Evolutionary conservation across 768 basidiomycete species (phyloP).

Genomic region (Leccinum barrowsii): DNA sequence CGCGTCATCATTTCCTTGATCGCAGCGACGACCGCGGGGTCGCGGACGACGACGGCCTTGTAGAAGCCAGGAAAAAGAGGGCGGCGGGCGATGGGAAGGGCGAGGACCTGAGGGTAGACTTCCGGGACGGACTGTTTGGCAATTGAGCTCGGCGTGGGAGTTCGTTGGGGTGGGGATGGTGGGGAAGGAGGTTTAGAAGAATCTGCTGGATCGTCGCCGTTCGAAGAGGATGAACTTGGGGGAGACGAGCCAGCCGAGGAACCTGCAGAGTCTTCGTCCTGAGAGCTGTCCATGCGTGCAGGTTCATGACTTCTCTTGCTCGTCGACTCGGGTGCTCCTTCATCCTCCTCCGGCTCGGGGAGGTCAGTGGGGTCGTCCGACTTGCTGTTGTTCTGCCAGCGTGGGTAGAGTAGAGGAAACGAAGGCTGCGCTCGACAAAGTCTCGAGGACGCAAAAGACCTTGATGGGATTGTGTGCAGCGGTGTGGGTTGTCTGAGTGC

Average conservation of each 20-base stretch:
- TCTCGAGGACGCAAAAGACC: conserved; percentile 28
- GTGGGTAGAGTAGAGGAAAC: conserved; percentile 31
- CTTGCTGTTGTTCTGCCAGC: conserved; percentile 37
- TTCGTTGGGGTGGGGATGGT: conserved; percentile 36
- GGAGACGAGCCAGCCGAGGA: conserved; percentile 33
- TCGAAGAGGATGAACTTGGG: conserved; percentile 30
- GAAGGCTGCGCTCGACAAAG: conserved; percentile 28
- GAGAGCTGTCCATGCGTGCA: conserved; percentile 22
- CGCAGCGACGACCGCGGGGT: conserved; percentile 86
- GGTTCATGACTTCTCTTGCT: conserved; percentile 14
- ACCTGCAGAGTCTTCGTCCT: conserved; percentile 32
- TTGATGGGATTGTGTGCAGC: conserved; percentile 11
- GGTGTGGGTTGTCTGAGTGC: conserved; percentile 3
- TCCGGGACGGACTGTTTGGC: conserved; percentile 88
- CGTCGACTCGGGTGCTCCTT: conserved; percentile 24
- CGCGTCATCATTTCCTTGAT: conserved; percentile 97
- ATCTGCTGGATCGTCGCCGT: conserved; percentile 36
- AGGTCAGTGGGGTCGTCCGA: conserved; percentile 23
- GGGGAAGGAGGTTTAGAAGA: conserved; percentile 22
- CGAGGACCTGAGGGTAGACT: conserved; percentile 89
- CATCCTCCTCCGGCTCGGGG: conserved; percentile 21
- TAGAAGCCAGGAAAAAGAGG: conserved; percentile 98
- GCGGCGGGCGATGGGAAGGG: conserved; percentile 90
- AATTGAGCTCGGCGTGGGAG: conserved; percentile 50
- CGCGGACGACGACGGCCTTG: conserved; percentile 92